Percentiles rank a stretch among this genome's conserved stretches.
Conservation (phyloP, 2,329 filamentous ascomycete genomes). For the Verticillium zaregamsianum region DNA sequence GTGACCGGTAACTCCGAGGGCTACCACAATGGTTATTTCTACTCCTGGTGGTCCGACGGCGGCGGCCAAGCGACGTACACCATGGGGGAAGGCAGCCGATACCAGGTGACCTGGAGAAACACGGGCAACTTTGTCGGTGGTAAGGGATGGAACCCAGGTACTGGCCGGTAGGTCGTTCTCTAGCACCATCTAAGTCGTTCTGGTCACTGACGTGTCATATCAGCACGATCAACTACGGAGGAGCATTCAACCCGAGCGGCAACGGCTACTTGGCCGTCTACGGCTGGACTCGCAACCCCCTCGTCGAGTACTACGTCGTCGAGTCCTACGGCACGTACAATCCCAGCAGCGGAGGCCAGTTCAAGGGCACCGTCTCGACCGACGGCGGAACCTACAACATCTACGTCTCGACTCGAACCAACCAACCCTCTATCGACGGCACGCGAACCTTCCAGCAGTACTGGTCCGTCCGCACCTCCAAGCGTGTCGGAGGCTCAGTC, state of each 20-base stretch:
- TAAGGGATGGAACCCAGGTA: slow-evolving; percentile 44
- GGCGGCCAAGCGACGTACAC: slow-evolving; percentile 47
- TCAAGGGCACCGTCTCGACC: slow-evolving; percentile 24
- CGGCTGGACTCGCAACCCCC: slow-evolving; percentile 49
- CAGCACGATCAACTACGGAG: slow-evolving; percentile 46
- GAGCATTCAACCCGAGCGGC: slow-evolving; percentile 39
- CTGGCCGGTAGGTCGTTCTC: slow-evolving; percentile 19
- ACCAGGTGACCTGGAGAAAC: slow-evolving; percentile 45
- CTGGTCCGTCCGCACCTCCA: slow-evolving; percentile 41
- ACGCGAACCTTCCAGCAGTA: slow-evolving; percentile 46
- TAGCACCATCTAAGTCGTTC: no score
- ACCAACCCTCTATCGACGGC: slow-evolving; percentile 41
- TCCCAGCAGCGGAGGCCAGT: slow-evolving; percentile 11
- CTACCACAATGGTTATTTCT: slow-evolving; percentile 54
- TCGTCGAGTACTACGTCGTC: slow-evolving; percentile 58
- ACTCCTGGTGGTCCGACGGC: slow-evolving; percentile 56
- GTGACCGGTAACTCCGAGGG: slow-evolving; percentile 43
- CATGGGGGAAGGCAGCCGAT: slow-evolving; percentile 46
- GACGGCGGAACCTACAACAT: slow-evolving; percentile 30
- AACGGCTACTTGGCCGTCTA: slow-evolving; percentile 50
- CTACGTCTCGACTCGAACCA: slow-evolving; percentile 29
- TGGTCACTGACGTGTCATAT: not conserved
- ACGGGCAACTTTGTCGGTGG: slow-evolving; percentile 44
- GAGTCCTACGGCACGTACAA: slow-evolving; percentile 33
- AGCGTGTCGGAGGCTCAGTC: slow-evolving; percentile 46